These are phyloP conservation scores for Fusarium metavorans DNA, from an alignment of 2,329 filamentous ascomycete species.

Conservation along the genomic window DNA sequence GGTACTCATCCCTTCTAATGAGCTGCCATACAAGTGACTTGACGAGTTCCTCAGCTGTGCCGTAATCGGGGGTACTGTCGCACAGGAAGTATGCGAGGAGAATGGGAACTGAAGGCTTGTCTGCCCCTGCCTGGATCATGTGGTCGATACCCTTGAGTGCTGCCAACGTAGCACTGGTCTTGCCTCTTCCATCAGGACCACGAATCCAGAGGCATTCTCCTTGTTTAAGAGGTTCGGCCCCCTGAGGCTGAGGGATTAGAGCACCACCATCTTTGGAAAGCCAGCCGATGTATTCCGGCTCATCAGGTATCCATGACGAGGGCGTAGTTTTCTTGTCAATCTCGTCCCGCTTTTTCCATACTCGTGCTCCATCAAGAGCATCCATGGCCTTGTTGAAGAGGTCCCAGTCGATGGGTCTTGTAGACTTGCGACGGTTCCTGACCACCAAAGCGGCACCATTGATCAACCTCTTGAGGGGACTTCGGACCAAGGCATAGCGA, in stretches of 20 bases:
- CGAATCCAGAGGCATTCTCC: conserved; percentile 55
- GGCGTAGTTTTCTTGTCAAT: conserved; percentile 47
- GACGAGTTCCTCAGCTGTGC: conserved; percentile 55
- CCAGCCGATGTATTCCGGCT: conserved; percentile 53
- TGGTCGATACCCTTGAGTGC: conserved; percentile 53
- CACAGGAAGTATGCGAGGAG: conserved; percentile 57
- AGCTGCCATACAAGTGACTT: conserved; percentile 56
- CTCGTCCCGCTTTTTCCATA: conserved; percentile 49
- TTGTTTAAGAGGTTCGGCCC: background rate
- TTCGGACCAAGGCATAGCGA: conserved; percentile 52
- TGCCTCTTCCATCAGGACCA: conserved; percentile 56
- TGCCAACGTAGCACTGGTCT: conserved; percentile 55
- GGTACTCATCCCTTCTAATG: conserved; percentile 48
- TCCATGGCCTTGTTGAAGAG: conserved; percentile 50
- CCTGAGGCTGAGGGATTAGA: background rate
- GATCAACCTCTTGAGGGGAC: conserved; percentile 53
- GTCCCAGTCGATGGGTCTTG: conserved; percentile 50
- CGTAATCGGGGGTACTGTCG: conserved; percentile 52
- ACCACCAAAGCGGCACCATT: conserved; percentile 50
- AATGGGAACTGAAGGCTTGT: too few species aligned
- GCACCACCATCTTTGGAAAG: conserved; percentile 36
- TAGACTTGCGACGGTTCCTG: conserved; percentile 53
- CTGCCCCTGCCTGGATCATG: conserved; percentile 3
- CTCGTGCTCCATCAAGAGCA: conserved; percentile 49
- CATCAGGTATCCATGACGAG: conserved; percentile 55